Base-by-base conservation (phyloP, 1,284 basidiomycete genomes). In the Rhodotorula sp. region DNA sequence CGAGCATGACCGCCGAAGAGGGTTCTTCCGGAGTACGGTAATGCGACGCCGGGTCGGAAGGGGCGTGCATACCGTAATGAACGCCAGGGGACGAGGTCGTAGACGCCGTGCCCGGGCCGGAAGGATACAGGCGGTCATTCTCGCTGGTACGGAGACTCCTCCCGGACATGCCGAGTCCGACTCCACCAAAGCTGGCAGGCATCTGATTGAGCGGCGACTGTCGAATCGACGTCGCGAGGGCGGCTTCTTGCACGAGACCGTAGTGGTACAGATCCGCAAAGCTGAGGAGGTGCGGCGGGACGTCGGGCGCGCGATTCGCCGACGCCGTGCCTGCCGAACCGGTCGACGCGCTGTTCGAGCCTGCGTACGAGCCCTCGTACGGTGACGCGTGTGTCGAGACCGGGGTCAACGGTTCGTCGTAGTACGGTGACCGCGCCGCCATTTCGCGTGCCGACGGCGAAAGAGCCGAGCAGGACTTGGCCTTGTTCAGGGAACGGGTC, bases 261-360 rank as follows among this genome's bases (percentile, higher is more conserved):
- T 73, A 59, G 68, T 73, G 73, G 72, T 77, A 74, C 49, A 77
- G 74, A 52, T 76, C 77, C 46, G 71, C 63, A 46, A 76, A 78
- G 65, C 71, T 75, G 64, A 78, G 76, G 18, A 74, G 77, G 67
- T 56, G n/a, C 14, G 26, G 14, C 14, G 54, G 14, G 4, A 26
- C 26, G 3, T 15, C 54, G 12, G 26, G 39, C 12, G 12, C 39
- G 10, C 39, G 39, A 14, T 43, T 29, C 18, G 49, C 49, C 49
- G 49, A 20, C 18, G 49, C 49, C 49, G 49, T 7, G 39, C 39
- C 39, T 12, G 49, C 49, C 23, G 20, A 23, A 51, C 20, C 75
- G 67, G 67, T 62, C 29, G 51, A 52, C 56, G 60, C 64, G 60
- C 70, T 67, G n/a, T 67, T 72, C 75, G 72, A 67, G 68, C 5